Evolutionary conservation across 805 yeast species (phyloP).

Genomic region (Kuraishia molischiana): DNA sequence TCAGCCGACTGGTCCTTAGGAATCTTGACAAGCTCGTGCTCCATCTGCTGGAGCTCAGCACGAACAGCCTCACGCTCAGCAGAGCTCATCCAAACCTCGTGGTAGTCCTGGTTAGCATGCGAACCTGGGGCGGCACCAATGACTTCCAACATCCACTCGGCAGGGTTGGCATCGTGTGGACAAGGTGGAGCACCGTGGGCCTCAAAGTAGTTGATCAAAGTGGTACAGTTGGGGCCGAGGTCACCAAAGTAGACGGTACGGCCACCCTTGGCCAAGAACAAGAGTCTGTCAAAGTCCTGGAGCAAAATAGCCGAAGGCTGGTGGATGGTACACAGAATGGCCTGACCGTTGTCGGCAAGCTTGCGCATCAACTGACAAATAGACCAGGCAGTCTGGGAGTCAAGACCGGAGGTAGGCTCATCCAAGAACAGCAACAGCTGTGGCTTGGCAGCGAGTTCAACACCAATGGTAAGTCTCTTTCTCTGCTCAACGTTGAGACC

Average conservation of each 20-base stretch:
- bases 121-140: constrained; percentile 81
- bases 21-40: constrained; percentile 36
- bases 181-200: constrained; percentile 54
- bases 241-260: constrained; percentile 70
- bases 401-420: constrained; percentile 55
- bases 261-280: constrained; percentile 65
- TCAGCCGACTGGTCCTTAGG: constrained; percentile 23
- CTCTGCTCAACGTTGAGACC: constrained; percentile 49
- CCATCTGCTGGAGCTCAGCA: constrained; percentile 50
- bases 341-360: constrained; percentile 43
- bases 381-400: constrained; percentile 53
- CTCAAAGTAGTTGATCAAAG: constrained; percentile 60
- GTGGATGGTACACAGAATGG: constrained; percentile 63
- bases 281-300: constrained; percentile 68
- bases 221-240: constrained; percentile 43
- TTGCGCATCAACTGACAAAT: constrained; percentile 42
- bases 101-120: constrained; percentile 60
- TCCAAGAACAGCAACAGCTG: constrained; percentile 43
- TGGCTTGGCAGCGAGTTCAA: constrained; percentile 47
- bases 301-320: constrained; percentile 78
- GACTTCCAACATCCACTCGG: constrained; percentile 88
- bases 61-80: constrained; percentile 48
- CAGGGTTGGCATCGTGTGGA: constrained; percentile 67
- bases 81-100: constrained; percentile 72
- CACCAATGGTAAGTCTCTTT: constrained; percentile 46